A percentile compares a stretch with the other conserved stretches of the same genome.
These are phyloP conservation scores for Cercospora sesami DNA, from an alignment of 2,329 filamentous ascomycete genomes.

Conservation along the genomic window DNA sequence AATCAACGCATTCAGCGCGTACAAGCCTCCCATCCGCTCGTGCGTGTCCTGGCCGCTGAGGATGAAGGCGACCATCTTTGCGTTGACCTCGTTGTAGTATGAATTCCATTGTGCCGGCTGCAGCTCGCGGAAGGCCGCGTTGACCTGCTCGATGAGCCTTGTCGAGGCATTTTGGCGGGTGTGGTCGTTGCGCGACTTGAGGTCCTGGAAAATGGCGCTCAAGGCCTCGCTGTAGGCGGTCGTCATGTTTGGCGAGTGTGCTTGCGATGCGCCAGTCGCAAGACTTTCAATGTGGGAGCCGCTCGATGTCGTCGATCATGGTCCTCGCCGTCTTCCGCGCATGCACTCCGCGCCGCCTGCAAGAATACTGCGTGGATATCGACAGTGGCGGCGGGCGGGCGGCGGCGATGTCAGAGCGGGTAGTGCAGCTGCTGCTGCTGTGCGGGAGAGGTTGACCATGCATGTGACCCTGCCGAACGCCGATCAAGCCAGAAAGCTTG, in stretches of 20 bases:
- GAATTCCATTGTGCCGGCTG: constrained; percentile 74
- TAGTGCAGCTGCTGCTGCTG: background rate
- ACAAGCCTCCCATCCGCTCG: constrained; percentile 87
- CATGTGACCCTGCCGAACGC: constrained; percentile 1
- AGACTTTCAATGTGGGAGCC: constrained; percentile 13
- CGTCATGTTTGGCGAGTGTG: constrained; percentile 29
- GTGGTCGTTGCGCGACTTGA: constrained; percentile 34
- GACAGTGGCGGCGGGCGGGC: constrained; percentile 7
- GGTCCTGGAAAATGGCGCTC: constrained; percentile 36
- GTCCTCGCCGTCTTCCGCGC: constrained; percentile 11
- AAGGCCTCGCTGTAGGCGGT: constrained; percentile 36
- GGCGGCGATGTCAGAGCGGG: constrained; percentile 3
- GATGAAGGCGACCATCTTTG: constrained; percentile 70
- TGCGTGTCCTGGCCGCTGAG: constrained; percentile 81
- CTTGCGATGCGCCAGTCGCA: constrained; percentile 11
- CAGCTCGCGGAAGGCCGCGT: constrained; percentile 59
- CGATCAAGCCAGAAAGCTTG: constrained; percentile 9
- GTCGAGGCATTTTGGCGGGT: constrained; percentile 34
- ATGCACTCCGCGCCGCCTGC: background rate
- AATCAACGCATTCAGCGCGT: constrained; percentile 87
- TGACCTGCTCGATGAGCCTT: constrained; percentile 36
- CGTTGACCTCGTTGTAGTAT: constrained; percentile 65
- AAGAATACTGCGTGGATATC: background rate
- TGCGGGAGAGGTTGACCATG: background rate
- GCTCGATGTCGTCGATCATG: constrained; percentile 8